These are phyloP conservation scores for Megacollybia marginata DNA, from an alignment of 768 basidiomycete species.

Conservation along the genomic window DNA sequence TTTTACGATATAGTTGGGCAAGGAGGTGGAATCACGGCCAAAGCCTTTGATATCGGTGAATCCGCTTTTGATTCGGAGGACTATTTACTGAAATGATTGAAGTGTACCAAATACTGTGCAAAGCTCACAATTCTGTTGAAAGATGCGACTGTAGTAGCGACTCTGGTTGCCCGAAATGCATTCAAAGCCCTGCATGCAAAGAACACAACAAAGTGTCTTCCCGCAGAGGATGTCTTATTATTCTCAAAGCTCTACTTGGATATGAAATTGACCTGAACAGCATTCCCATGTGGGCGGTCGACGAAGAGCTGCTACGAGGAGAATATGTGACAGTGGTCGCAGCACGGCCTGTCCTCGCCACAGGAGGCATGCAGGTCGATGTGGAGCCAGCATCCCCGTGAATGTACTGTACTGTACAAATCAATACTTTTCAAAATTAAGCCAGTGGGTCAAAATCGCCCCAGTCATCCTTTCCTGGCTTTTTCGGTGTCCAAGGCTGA, in stretches of 20 bases:
- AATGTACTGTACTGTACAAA: background rate
- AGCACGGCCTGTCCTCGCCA: background rate
- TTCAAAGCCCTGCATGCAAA: constrained; percentile 57
- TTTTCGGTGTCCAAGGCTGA: constrained; percentile 41
- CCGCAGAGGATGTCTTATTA: constrained; percentile 65
- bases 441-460: constrained; percentile 78
- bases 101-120: constrained; percentile 53
- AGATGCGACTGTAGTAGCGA: constrained; percentile 51
- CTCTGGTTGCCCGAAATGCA: constrained; percentile 62
- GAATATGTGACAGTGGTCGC: constrained; percentile 5
- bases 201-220: constrained; percentile 69
- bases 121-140: constrained; percentile 51
- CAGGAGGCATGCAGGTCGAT: background rate
- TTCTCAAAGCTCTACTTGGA: constrained; percentile 56
- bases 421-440: constrained; percentile 12
- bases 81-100: constrained; percentile 2
- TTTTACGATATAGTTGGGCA: constrained; percentile 72
- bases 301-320: constrained; percentile 8
- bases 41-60: constrained; percentile 78
- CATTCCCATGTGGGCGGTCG: constrained; percentile 19
- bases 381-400: background rate
- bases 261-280: constrained; percentile 28
- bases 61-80: background rate
- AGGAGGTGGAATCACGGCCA: constrained; percentile 65
- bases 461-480: constrained; percentile 61